These are phyloP conservation scores for Penicillium sp. DNA, from an alignment of 2,329 filamentous ascomycete genomes.

Conservation along the genomic window DNA sequence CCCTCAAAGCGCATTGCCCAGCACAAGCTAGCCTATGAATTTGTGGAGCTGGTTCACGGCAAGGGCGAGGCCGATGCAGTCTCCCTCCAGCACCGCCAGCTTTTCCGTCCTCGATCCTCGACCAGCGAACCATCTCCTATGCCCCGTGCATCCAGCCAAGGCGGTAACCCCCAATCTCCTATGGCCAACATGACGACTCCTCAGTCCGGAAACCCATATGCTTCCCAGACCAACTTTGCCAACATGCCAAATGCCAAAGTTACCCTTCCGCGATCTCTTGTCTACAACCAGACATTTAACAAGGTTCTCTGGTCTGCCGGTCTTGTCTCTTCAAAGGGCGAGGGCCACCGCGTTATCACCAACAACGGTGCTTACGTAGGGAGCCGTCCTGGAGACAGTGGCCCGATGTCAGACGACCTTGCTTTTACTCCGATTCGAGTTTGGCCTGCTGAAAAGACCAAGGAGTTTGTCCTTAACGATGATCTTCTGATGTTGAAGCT, in stretches of 20 bases:
- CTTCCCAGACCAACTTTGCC: conserved; percentile 43
- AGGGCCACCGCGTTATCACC: conserved; percentile 55
- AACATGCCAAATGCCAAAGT: conserved; percentile 45
- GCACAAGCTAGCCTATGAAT: conserved; percentile 79
- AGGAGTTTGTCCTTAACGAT: conserved; percentile 56
- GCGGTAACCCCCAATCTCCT: conserved; percentile 25
- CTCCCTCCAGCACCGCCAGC: conserved; percentile 58
- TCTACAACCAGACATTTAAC: conserved; percentile 53
- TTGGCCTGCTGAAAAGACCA: conserved; percentile 47
- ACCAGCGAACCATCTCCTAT: conserved; percentile 40
- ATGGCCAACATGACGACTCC: conserved; percentile 32
- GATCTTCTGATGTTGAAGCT: conserved; percentile 59
- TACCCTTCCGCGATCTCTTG: conserved; percentile 54
- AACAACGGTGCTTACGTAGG: conserved; percentile 58
- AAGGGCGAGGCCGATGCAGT: conserved; percentile 65
- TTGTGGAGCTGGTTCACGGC: conserved; percentile 80
- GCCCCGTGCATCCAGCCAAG: conserved; percentile 22
- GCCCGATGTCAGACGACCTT: conserved; percentile 50
- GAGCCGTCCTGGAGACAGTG: conserved; percentile 43
- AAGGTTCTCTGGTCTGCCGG: conserved; percentile 57
- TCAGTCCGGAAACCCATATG: conserved; percentile 43
- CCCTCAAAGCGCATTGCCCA: conserved; percentile 78
- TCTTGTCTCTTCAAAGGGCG: conserved; percentile 55
- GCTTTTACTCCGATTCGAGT: conserved; percentile 56
- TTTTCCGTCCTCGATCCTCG: conserved; percentile 45